Evolutionary conservation across 225 moss, liverwort and hornwort species (phyloP).

Genomic region (Pseudisothecium myosuroides): DNA sequence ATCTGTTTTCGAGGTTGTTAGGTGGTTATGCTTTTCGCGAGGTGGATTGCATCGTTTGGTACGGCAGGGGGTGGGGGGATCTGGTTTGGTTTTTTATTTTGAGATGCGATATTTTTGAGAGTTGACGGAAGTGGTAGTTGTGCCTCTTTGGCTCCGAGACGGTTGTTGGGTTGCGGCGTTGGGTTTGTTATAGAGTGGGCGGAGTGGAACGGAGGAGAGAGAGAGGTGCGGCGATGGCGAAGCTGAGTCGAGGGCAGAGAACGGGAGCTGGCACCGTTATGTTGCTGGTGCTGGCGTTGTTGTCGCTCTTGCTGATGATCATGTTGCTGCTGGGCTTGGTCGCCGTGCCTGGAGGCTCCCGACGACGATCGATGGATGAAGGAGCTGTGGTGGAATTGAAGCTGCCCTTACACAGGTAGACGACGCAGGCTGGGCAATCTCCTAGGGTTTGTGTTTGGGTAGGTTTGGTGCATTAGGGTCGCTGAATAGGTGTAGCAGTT

Average conservation of each 20-base stretch:
- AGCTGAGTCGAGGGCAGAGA: constrained; percentile 38
- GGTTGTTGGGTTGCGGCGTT: neutral
- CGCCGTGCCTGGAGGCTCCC: constrained; percentile 22
- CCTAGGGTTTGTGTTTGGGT: neutral
- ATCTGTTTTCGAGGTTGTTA: neutral
- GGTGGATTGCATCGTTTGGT: neutral
- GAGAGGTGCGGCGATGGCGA: constrained; percentile 20
- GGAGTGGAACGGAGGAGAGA: neutral
- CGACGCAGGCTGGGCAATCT: neutral
- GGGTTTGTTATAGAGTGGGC: neutral
- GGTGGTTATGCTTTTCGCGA: neutral
- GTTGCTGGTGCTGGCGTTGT: constrained; percentile 24
- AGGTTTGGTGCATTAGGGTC: neutral
- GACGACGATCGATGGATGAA: neutral
- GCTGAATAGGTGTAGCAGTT: neutral
- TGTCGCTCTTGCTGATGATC: constrained; percentile 37
- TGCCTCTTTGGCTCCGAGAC: neutral
- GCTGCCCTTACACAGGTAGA: constrained; percentile 27
- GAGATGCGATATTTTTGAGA: neutral
- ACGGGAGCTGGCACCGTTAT: constrained; percentile 28
- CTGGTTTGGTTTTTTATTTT: neutral
- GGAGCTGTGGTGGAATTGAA: constrained; percentile 50
- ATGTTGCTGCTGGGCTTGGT: constrained; percentile 41
- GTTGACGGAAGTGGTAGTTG: neutral
- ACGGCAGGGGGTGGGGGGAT: neutral